Base-by-base conservation (phyloP, 352 stramenopile genomes). In the Blastocystis sp. region DNA sequence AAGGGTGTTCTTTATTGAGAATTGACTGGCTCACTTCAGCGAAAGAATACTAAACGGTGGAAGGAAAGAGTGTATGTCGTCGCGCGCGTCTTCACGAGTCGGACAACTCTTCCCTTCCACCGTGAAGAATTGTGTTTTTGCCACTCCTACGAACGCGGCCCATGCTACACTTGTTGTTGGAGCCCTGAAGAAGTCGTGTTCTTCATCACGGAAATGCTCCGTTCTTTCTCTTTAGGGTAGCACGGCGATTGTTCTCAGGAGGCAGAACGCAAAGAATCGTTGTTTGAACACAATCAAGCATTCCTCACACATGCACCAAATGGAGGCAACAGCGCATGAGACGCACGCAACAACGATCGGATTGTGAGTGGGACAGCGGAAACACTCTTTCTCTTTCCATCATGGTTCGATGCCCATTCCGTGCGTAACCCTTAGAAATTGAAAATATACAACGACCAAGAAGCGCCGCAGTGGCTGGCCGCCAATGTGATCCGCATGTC, bases 401-500 rank as follows among this genome's bases (percentile, higher is more conserved):
- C 6, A 57, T 57, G 48, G 48, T 57, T 57, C 14, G 6, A 14
- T 57, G 6, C 6, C 6, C 6, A 17, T 14, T 7, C 6, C 6
- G 6, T 7, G 48, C 40, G 21, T 84, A 28, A 84, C 2, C 43
- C 3, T 38, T 34, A 66, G 38, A 68, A 84, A 28, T 28, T 84
- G 14, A 66, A 54, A 24, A 11, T 64, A 24, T 84, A 69, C 66
- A 54, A 59, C 6, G 48, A 84, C 45, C 11, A 84, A 57, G 74
- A 84, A 48, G 21, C 74, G 42, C 74, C 74, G 3, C 52, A 84
- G 45, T 84, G 74, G 74, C 52, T 84, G 40, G 54, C 52, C 11
- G n/a, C 57, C n/a, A 84, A 84, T 48, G 52, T 84, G 17, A 42
- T 84, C 59, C 57, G 40, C n/a, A 68, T 84, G 57, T 84, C 74